Conservation (phyloP, 768 basidiomycete species). For the Leccinum fibrillosum region DNA sequence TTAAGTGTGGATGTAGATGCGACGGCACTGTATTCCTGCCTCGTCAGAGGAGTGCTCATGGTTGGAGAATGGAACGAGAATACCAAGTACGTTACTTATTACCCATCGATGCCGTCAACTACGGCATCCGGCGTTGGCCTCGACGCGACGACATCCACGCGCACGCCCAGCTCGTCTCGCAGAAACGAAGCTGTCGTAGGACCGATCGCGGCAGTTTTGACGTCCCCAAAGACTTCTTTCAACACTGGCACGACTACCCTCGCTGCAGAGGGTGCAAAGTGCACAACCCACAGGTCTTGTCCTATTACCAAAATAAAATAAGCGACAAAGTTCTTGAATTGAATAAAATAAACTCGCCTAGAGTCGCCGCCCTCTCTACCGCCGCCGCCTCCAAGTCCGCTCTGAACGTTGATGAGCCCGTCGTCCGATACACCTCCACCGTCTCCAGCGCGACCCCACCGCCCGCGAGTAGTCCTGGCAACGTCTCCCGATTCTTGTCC, state of each 20-base stretch:
- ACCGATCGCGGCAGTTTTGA: slow-evolving; percentile 61
- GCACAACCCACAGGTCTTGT: slow-evolving; percentile 62
- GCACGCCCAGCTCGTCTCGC: slow-evolving; percentile 39
- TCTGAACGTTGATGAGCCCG: slow-evolving; percentile 50
- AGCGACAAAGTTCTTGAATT: background rate
- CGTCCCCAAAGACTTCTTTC: slow-evolving; percentile 36
- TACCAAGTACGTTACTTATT: background rate
- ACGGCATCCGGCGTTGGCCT: slow-evolving; percentile 59
- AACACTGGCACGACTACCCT: slow-evolving; percentile 53
- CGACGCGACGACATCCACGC: slow-evolving; percentile 52
- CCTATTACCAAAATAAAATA: background rate
- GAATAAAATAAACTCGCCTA: slow-evolving; percentile 20
- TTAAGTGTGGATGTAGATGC: slow-evolving; percentile 24
- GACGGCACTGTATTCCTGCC: slow-evolving; percentile 27
- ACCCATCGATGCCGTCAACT: slow-evolving; percentile 22
- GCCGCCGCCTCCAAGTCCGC: slow-evolving; percentile 38
- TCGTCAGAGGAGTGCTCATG: slow-evolving; percentile 27
- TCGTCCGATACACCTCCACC: slow-evolving; percentile 72
- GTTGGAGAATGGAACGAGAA: background rate
- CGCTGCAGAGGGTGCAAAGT: slow-evolving; percentile 74
- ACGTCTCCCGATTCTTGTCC: slow-evolving; percentile 79
- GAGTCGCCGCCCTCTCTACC: slow-evolving; percentile 22
- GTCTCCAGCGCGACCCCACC: slow-evolving; percentile 44
- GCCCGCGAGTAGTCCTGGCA: slow-evolving; percentile 47
- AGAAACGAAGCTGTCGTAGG: slow-evolving; percentile 60